Percentiles rank a stretch among this genome's conserved stretches.
These are phyloP conservation scores for Gynandropsis gynandra DNA, from an alignment of 345 rosid genomes.

Conservation along the genomic window DNA sequence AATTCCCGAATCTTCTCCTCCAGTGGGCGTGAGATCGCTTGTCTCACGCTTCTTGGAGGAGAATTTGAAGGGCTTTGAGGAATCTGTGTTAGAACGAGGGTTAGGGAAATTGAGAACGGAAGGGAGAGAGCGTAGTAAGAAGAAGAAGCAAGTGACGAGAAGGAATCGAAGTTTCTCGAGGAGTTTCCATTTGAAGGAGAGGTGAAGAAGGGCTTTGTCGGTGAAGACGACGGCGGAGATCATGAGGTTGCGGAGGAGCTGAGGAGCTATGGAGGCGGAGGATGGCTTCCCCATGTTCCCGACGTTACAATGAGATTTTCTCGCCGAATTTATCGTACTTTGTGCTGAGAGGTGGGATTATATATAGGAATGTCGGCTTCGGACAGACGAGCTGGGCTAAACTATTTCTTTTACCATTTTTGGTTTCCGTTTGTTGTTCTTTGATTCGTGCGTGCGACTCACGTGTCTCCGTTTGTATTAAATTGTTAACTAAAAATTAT, in stretches of 20 bases:
- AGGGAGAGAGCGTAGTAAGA: conserved; percentile 53
- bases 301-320: too few relatives aligned
- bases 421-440: too few relatives aligned
- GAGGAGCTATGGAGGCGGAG: conserved; percentile 38
- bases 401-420: too few relatives aligned
- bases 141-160: conserved; percentile 43
- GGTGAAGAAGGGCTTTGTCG: conserved; percentile 47
- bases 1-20: conserved; percentile 44
- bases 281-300: conserved; percentile 46
- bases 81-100: conserved; percentile 9
- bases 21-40: conserved; percentile 7
- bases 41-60: conserved; percentile 9
- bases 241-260: conserved; percentile 47
- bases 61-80: neutral
- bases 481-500: too few relatives aligned
- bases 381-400: too few relatives aligned
- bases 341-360: too few relatives aligned
- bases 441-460: too few relatives aligned
- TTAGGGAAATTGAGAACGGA: conserved; percentile 26
- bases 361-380: too few relatives aligned
- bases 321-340: too few relatives aligned
- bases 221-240: conserved; percentile 49
- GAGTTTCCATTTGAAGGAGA: conserved; percentile 39
- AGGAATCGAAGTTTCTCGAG: conserved; percentile 46
- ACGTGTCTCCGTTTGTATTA: too few relatives aligned